A percentile compares a stretch with the other conserved stretches of the same genome.
Evolutionary conservation across 371 early-diverging fungal species (phyloP).

Genomic region (Syncephalis plumigaleata): DNA sequence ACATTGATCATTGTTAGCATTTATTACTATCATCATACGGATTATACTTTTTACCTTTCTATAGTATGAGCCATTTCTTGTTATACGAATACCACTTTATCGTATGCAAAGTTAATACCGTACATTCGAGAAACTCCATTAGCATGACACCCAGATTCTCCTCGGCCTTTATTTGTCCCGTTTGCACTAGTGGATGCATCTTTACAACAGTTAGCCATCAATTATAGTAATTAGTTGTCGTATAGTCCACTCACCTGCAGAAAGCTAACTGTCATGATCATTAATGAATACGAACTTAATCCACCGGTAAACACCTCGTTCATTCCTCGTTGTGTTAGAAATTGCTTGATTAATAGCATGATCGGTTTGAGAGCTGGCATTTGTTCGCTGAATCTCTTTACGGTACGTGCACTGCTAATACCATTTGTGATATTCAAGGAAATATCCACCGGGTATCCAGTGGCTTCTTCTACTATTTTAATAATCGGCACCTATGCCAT

Average conservation of each 20-base stretch:
- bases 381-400: slow-evolving; percentile 26
- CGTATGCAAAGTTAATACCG: slow-evolving; percentile 61
- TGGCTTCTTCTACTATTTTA: slow-evolving; percentile 61
- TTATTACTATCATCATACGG: too few relatives aligned
- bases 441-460: slow-evolving; percentile 65
- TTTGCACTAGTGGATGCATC: slow-evolving; percentile 70
- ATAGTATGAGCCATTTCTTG: slow-evolving; percentile 28
- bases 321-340: slow-evolving; percentile 43
- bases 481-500: slow-evolving; percentile 85
- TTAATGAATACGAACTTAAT: slow-evolving; percentile 80
- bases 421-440: slow-evolving; percentile 59
- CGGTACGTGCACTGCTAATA: slow-evolving; percentile 33
- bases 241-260: slow-evolving; percentile 30
- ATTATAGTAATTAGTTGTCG: background rate
- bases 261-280: slow-evolving; percentile 70
- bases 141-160: slow-evolving; percentile 84
- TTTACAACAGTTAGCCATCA: slow-evolving; percentile 9
- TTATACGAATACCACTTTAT: slow-evolving; percentile 44
- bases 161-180: slow-evolving; percentile 35
- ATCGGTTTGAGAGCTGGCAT: slow-evolving; percentile 47
- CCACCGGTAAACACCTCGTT: slow-evolving; percentile 93
- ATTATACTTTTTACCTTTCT: too few relatives aligned
- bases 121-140: slow-evolving; percentile 92
- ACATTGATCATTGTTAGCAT: too few relatives aligned
- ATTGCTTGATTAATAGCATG: slow-evolving; percentile 67